These are phyloP conservation scores for Bassia scoparia DNA, from an alignment of 148 eudicot genomes.

Conservation along the genomic window DNA sequence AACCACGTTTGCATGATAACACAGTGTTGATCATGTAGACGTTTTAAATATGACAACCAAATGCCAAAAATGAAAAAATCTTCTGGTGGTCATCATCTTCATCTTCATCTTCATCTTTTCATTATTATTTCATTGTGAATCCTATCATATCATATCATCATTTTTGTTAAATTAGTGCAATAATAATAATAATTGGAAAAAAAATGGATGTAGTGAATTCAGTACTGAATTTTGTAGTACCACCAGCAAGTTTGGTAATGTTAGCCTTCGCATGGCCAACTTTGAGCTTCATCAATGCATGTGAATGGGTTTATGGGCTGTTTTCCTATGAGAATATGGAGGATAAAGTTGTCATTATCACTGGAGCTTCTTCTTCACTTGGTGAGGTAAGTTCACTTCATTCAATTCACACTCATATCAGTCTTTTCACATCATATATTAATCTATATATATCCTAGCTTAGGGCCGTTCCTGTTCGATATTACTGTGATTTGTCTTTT, in stretches of 20 bases:
- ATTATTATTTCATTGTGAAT: not conserved
- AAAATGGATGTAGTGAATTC: slow-evolving; percentile 62
- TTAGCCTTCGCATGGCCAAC: slow-evolving; percentile 89
- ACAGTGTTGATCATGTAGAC: slow-evolving; percentile 13
- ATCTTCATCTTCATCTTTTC: not conserved
- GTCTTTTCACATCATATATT: too few relatives aligned
- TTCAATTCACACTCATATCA: too few relatives aligned
- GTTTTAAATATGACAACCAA: not conserved
- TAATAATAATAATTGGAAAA: slow-evolving; percentile 30
- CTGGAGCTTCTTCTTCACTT: slow-evolving; percentile 88
- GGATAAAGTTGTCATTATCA: slow-evolving; percentile 69
- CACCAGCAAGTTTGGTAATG: slow-evolving; percentile 85
- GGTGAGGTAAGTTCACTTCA: slow-evolving; percentile 52
- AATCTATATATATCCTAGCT: too few relatives aligned
- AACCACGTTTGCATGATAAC: slow-evolving; percentile 19
- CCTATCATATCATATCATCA: not conserved
- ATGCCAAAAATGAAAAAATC: not conserved
- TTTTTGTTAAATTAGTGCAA: too few relatives aligned
- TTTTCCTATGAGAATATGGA: slow-evolving; percentile 49
- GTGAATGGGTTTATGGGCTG: slow-evolving; percentile 59
- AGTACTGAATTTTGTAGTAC: slow-evolving; percentile 59
- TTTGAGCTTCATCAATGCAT: slow-evolving; percentile 55
- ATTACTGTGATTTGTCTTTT: too few relatives aligned
- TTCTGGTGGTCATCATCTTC: not conserved
- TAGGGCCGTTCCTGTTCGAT: too few relatives aligned